Percentiles rank a stretch among this genome's conserved stretches.
Evolutionary conservation across 805 yeast species (phyloP).

Genomic region (Metschnikowia drakensbergensis): DNA sequence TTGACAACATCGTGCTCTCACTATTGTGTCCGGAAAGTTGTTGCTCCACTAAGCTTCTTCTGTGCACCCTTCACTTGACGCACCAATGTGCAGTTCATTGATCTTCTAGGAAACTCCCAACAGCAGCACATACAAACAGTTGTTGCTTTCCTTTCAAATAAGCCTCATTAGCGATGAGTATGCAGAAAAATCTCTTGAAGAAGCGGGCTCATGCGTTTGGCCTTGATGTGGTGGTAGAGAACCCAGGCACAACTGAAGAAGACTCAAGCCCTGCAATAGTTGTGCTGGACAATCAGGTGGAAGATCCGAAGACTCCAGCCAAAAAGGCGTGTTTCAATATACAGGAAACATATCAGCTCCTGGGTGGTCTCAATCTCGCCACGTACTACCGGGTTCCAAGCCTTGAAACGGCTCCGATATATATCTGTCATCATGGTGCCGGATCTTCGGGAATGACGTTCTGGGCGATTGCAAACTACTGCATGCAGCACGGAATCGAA

Average conservation of each 20-base stretch:
- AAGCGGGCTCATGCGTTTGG: constrained; percentile 8
- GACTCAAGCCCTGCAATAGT: not conserved
- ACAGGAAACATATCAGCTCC: constrained; percentile 19
- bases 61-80: not conserved
- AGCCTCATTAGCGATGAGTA: not conserved
- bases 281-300: too few species aligned
- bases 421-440: constrained; percentile 89
- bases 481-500: constrained; percentile 41
- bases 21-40: not conserved
- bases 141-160: not conserved
- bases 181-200: constrained; percentile 11
- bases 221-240: constrained; percentile 11
- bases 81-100: not conserved
- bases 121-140: not conserved
- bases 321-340: constrained; percentile 15
- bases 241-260: not conserved
- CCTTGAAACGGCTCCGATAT: constrained; percentile 45
- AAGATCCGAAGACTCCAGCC: not conserved
- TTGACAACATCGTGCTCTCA: too few species aligned
- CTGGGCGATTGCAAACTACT: constrained; percentile 47
- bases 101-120: not conserved
- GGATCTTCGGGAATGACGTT: constrained; percentile 86
- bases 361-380: constrained; percentile 23
- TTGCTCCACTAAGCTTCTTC: not conserved
- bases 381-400: constrained; percentile 57